Evolutionary conservation across 495 filamentous ascomycete species (phyloP).

Genomic region (Hamigera avellanea): DNA sequence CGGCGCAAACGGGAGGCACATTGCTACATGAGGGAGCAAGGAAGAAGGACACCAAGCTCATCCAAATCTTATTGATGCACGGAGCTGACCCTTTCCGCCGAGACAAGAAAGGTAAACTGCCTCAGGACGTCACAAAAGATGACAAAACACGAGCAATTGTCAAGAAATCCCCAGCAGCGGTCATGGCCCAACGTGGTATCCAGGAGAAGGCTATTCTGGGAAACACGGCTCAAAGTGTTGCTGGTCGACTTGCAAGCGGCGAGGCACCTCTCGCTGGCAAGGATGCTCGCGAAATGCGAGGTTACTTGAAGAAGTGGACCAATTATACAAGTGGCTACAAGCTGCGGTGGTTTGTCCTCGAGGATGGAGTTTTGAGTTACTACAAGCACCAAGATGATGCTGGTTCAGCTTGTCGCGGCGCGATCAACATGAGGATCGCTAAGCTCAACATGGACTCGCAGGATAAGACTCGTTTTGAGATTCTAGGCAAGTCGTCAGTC

Average conservation of each 20-base stretch:
- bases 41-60: conserved; percentile 69
- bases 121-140: conserved; percentile 95
- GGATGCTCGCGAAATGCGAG: conserved; percentile 92
- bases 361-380: conserved; percentile 95
- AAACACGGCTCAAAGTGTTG: conserved; percentile 47
- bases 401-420: conserved; percentile 68
- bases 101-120: conserved; percentile 88
- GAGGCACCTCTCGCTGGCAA: conserved; percentile 62
- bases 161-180: conserved; percentile 89
- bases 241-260: conserved; percentile 37
- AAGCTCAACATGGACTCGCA: conserved; percentile 89
- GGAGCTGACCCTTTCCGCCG: conserved; percentile 96
- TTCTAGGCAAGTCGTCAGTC: conserved; percentile 95
- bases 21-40: conserved; percentile 89
- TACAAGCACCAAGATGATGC: conserved; percentile 97
- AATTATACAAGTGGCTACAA: conserved; percentile 97
- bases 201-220: conserved; percentile 94
- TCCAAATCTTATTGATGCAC: conserved; percentile 81
- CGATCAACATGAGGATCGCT: conserved; percentile 97
- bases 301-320: conserved; percentile 98
- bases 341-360: conserved; percentile 92
- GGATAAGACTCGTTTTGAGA: conserved; percentile 94
- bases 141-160: conserved; percentile 75
- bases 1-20: conserved; percentile 68
- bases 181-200: conserved; percentile 86